Percentiles rank a stretch among this genome's conserved stretches.
These are phyloP conservation scores for Lagenidium sp. DNA, from an alignment of 352 stramenopile species.

Conservation along the genomic window DNA sequence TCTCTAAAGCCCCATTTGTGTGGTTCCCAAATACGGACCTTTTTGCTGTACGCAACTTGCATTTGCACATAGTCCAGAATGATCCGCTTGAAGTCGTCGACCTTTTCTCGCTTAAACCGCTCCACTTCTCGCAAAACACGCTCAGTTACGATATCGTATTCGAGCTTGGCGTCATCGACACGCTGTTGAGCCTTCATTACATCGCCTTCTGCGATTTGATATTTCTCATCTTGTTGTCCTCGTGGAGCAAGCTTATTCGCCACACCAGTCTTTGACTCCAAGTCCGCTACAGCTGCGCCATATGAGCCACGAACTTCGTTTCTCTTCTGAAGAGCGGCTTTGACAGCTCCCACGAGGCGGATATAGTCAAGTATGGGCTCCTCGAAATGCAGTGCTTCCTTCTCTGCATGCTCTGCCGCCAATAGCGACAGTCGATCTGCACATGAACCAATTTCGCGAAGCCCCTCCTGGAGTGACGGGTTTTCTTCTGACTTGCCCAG, in stretches of 20 bases:
- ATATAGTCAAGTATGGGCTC: slow-evolving; percentile 96
- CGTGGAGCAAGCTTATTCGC: slow-evolving; percentile 52
- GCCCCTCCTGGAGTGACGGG: slow-evolving; percentile 85
- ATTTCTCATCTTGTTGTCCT: slow-evolving; percentile 84
- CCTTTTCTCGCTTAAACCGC: slow-evolving; percentile 94
- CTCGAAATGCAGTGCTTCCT: slow-evolving; percentile 91
- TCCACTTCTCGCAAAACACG: slow-evolving; percentile 96
- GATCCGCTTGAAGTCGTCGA: slow-evolving; percentile 93
- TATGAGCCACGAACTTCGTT: slow-evolving; percentile 91
- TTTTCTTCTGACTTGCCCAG: slow-evolving; percentile 92
- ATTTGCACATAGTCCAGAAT: slow-evolving; percentile 96
- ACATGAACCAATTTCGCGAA: slow-evolving; percentile 90
- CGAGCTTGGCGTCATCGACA: slow-evolving; percentile 85
- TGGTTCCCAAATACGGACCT: slow-evolving; percentile 45
- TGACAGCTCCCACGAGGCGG: slow-evolving; percentile 93
- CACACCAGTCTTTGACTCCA: slow-evolving; percentile 74
- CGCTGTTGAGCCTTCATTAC: slow-evolving; percentile 74
- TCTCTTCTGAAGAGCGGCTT: slow-evolving; percentile 88
- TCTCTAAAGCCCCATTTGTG: too few relatives aligned
- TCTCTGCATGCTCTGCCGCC: slow-evolving; percentile 88
- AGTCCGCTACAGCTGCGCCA: slow-evolving; percentile 70
- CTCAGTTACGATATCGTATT: slow-evolving; percentile 92
- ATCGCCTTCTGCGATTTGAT: slow-evolving; percentile 80
- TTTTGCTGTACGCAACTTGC: slow-evolving; percentile 96
- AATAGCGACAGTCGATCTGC: slow-evolving; percentile 90